Evolutionary conservation across 306 rosid genomes (phyloP).

Genomic region (Castanea crenata): DNA sequence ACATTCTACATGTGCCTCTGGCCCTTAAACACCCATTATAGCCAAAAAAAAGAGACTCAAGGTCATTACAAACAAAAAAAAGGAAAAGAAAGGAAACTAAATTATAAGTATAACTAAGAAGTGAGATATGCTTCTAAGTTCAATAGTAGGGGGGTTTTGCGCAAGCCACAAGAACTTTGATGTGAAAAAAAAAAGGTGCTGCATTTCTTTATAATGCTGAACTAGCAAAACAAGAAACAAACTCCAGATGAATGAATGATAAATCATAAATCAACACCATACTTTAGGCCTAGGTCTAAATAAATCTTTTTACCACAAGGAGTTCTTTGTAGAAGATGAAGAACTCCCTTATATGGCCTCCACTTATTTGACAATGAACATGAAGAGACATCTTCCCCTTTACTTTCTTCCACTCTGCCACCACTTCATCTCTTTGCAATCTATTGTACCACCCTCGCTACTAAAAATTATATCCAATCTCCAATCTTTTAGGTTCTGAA

Average conservation of each 20-base stretch:
- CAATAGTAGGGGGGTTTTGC: too few relatives aligned
- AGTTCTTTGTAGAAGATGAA: slow-evolving; percentile 81
- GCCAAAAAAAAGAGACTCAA: neutral
- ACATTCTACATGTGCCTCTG: neutral
- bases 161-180: too few relatives aligned
- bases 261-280: too few relatives aligned
- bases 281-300: neutral
- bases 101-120: neutral
- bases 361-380: slow-evolving; percentile 95
- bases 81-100: neutral
- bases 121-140: neutral
- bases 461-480: slow-evolving; percentile 39
- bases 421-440: slow-evolving; percentile 91
- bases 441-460: slow-evolving; percentile 90
- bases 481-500: neutral
- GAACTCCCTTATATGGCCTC: slow-evolving; percentile 72
- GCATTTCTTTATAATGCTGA: too few relatives aligned
- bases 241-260: too few relatives aligned
- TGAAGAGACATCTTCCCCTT: slow-evolving; percentile 83
- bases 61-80: neutral
- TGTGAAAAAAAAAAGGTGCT: too few relatives aligned
- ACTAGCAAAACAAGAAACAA: too few relatives aligned
- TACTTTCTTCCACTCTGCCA: slow-evolving; percentile 85
- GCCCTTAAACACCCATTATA: neutral
- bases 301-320: slow-evolving; percentile 55